phyloP scores from a whole-genome alignment of 1,284 basidiomycete genomes.

The Vanrija humicola region DNA sequence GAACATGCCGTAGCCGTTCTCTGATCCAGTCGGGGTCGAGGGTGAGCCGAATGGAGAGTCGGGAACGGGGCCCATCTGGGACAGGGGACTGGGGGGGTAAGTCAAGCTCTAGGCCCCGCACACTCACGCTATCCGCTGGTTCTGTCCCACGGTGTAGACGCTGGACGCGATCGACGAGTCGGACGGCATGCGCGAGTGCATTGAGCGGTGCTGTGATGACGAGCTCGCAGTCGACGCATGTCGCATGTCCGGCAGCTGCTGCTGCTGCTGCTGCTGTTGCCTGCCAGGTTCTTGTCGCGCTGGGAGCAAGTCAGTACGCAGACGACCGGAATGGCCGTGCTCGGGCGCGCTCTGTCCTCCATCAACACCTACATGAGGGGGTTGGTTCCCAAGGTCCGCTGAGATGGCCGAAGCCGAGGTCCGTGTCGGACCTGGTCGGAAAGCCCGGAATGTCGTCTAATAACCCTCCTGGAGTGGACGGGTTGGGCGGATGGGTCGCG shows the following conservation, averaged over 20 bases:
- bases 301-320: no score
- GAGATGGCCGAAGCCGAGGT: neutral
- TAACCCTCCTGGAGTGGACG: conserved; percentile 4
- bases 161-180: conserved; percentile 45
- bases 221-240: conserved; percentile 14
- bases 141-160: conserved; percentile 28
- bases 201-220: conserved; percentile 1
- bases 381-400: conserved; percentile 10
- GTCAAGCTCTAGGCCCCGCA: neutral
- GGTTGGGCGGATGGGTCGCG: conserved; percentile 7
- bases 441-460: conserved; percentile 26
- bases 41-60: conserved; percentile 31
- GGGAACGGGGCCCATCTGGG: conserved; percentile 26
- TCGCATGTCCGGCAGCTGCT: neutral
- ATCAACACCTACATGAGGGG: no score
- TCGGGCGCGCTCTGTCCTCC: no score
- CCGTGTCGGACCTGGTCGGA: conserved; percentile 14
- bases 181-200: conserved; percentile 41
- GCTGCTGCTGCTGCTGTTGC: neutral
- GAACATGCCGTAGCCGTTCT: conserved; percentile 28
- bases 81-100: conserved; percentile 30
- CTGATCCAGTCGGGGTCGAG: conserved; percentile 40
- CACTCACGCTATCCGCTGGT: conserved; percentile 13
- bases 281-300: neutral
- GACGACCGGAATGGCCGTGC: no score